A percentile compares a stretch with the other conserved stretches of the same genome.
Conservation (phyloP, 768 basidiomycete species). For the Termitomyces titanicus region DNA sequence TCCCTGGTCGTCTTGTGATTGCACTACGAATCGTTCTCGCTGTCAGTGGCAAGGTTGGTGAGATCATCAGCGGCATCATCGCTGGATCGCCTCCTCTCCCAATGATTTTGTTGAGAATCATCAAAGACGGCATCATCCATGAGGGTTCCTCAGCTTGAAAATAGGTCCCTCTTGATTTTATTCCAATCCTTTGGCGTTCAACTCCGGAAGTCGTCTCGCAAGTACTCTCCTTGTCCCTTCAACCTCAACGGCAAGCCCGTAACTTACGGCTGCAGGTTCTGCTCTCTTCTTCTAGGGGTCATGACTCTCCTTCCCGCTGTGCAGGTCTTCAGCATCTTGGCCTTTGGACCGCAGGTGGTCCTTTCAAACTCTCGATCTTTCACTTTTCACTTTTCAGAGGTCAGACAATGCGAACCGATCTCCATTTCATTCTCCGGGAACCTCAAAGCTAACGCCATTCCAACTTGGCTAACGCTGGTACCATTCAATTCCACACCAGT, state of each 20-base stretch:
- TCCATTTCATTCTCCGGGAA: conserved; percentile 42
- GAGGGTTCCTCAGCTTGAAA: not conserved
- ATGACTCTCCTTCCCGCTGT: conserved; percentile 22
- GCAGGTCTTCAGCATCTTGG: conserved; percentile 29
- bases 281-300: conserved; percentile 16
- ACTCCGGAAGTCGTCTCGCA: not conserved
- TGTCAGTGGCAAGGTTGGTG: too few species aligned
- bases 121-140: not conserved
- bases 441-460: conserved; percentile 28
- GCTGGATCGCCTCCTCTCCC: too few species aligned
- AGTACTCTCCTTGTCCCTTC: conserved; percentile 18
- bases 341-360: conserved; percentile 38
- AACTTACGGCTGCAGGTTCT: conserved; percentile 20
- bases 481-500: conserved; percentile 51
- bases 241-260: conserved; percentile 36
- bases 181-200: not conserved
- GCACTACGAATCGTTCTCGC: too few species aligned
- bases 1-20: too few species aligned
- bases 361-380: conserved; percentile 30
- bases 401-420: conserved; percentile 52
- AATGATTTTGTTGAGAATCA: not conserved
- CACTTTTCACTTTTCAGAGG: conserved; percentile 37
- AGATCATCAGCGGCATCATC: not conserved
- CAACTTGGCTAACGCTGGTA: conserved; percentile 46
- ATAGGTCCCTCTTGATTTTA: not conserved